Conservation (phyloP, 1,284 basidiomycete species). For the Hypsizygus ulmarius region DNA sequence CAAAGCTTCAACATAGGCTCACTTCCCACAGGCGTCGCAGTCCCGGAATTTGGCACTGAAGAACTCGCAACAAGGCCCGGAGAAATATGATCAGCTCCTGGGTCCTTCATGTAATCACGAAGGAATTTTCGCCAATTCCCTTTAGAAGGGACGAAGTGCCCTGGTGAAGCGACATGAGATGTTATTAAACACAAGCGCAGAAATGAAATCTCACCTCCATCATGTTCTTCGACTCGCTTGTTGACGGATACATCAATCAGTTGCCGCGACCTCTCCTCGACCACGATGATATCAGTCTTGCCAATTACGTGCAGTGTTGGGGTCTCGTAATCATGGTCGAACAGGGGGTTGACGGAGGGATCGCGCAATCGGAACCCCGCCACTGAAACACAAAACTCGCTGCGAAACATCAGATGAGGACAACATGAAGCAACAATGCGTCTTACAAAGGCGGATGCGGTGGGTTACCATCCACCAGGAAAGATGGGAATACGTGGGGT, state of each 20-base stretch:
- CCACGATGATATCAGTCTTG: constrained; percentile 76
- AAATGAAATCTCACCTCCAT: constrained; percentile 57
- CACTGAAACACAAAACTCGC: constrained; percentile 66
- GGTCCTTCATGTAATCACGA: constrained; percentile 37
- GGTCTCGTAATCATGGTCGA: constrained; percentile 57
- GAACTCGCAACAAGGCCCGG: constrained; percentile 21
- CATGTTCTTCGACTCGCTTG: constrained; percentile 67
- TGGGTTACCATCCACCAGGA: constrained; percentile 62
- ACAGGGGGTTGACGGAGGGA: constrained; percentile 57
- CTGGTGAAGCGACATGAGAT: constrained; percentile 35
- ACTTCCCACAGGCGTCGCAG: constrained; percentile 23
- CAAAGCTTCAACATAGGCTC: constrained; percentile 29
- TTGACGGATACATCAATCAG: constrained; percentile 60
- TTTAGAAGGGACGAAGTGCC: constrained; percentile 79
- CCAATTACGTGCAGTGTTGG: constrained; percentile 84
- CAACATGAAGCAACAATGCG: constrained; percentile 19
- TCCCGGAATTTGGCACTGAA: constrained; percentile 28
- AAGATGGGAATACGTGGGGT: constrained; percentile 55
- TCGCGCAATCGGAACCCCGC: constrained; percentile 65
- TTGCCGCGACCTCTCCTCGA: constrained; percentile 63
- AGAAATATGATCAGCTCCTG: constrained; percentile 29
- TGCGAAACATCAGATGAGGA: constrained; percentile 25
- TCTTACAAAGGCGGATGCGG: constrained; percentile 70
- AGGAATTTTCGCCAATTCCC: constrained; percentile 74
- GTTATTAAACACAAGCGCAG: background rate